phyloP scores from a whole-genome alignment of 2,329 filamentous ascomycete species.

The Hypocreales sp. region DNA sequence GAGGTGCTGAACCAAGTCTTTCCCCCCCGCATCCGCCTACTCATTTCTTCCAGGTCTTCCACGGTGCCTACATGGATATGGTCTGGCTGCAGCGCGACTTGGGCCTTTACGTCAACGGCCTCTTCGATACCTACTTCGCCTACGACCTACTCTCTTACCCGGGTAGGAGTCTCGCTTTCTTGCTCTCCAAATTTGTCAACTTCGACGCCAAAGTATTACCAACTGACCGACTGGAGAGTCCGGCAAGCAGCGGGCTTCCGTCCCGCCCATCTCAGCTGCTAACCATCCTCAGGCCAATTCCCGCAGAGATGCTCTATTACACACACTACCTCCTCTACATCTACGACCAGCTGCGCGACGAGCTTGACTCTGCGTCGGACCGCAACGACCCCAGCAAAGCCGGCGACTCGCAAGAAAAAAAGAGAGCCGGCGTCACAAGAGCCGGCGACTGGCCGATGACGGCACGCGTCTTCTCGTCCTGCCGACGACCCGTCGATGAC shows the following conservation, averaged over 20 bases:
- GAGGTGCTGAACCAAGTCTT: slow-evolving; percentile 91
- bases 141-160: slow-evolving; percentile 61
- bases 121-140: slow-evolving; percentile 91
- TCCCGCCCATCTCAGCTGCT: no score
- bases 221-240: slow-evolving; percentile 89
- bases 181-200: slow-evolving; percentile 73
- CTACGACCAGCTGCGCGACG: slow-evolving; percentile 82
- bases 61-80: slow-evolving; percentile 92
- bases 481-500: no score
- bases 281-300: slow-evolving; percentile 51
- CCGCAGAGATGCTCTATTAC: slow-evolving; percentile 84
- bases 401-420: no score
- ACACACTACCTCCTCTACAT: slow-evolving; percentile 94
- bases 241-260: no score
- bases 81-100: slow-evolving; percentile 93
- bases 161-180: slow-evolving; percentile 67
- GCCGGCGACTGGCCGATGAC: no score
- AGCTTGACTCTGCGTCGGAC: slow-evolving; percentile 58
- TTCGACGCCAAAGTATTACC: slow-evolving; percentile 95
- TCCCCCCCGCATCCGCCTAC: slow-evolving; percentile 64
- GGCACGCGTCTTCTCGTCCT: no score
- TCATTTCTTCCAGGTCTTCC: slow-evolving; percentile 45
- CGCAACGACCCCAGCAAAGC: no score
- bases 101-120: slow-evolving; percentile 80
- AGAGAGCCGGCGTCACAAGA: no score